Conservation (phyloP, 495 filamentous ascomycete species). For the Tuber magnatum region DNA sequence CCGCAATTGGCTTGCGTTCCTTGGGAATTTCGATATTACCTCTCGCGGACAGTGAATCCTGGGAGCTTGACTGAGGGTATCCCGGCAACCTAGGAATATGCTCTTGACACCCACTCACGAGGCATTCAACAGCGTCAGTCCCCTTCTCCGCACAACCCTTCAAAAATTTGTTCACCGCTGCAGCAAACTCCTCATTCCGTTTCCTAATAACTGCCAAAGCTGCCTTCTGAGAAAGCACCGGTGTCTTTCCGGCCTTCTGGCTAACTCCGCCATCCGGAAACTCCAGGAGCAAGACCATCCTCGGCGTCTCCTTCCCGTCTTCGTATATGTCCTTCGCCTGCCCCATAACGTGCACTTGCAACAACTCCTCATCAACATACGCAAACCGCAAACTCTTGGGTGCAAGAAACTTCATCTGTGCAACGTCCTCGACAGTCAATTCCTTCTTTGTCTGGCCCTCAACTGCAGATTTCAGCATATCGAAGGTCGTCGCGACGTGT, state of each 20-base stretch:
- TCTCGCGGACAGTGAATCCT: constrained; percentile 35
- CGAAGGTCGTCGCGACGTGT: constrained; percentile 82
- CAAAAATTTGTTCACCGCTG: constrained; percentile 70
- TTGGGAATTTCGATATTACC: constrained; percentile 56
- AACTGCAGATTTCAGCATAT: constrained; percentile 75
- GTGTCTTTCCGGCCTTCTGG: constrained; percentile 64
- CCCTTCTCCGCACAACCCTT: constrained; percentile 60
- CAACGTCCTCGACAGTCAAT: constrained; percentile 68
- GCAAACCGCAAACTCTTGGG: constrained; percentile 71
- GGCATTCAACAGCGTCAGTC: constrained; percentile 59
- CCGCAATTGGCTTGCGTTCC: constrained; percentile 71
- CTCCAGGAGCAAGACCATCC: constrained; percentile 76
- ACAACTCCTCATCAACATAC: constrained; percentile 73
- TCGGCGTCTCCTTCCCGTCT: constrained; percentile 41
- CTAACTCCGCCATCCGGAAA: constrained; percentile 89
- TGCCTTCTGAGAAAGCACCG: constrained; percentile 85
- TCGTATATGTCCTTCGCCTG: constrained; percentile 45
- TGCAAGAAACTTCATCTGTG: constrained; percentile 68
- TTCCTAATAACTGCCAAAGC: constrained; percentile 88
- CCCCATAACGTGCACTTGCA: constrained; percentile 66
- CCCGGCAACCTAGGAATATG: constrained; percentile 44
- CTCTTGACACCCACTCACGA: constrained; percentile 51
- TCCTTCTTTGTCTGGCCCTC: constrained; percentile 70
- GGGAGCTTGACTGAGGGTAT: constrained; percentile 36
- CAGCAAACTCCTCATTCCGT: constrained; percentile 74